Evolutionary conservation across 163 green algal genomes (phyloP).

Genomic region (Chlamydomonas reinhardtii): DNA sequence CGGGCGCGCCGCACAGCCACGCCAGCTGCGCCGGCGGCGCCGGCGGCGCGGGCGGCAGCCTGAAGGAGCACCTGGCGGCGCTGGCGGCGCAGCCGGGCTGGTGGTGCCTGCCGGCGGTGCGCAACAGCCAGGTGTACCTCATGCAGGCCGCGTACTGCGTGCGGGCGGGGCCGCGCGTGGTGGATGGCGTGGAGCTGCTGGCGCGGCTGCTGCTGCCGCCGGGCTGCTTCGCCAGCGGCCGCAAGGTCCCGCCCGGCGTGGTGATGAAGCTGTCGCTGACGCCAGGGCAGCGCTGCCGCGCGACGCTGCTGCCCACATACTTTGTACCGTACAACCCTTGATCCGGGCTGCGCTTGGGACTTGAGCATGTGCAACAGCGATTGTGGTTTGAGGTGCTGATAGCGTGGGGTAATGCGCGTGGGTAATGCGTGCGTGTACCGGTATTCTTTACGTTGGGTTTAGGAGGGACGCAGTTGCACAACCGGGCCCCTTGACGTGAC

Average conservation of each 20-base stretch:
- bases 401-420: too few species aligned
- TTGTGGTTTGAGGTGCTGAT: too few species aligned
- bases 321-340: conserved; percentile 58
- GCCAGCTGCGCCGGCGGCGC: not conserved
- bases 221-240: conserved; percentile 8
- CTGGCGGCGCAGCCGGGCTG: conserved; percentile 85
- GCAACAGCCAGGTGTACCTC: conserved; percentile 80
- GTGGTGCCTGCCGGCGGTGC: conserved; percentile 92
- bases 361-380: too few species aligned
- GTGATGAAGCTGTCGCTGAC: conserved; percentile 80
- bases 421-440: too few species aligned
- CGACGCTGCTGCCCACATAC: conserved; percentile 78
- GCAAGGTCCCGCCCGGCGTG: conserved; percentile 42
- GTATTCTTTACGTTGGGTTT: too few species aligned
- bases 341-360: too few species aligned
- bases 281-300: conserved; percentile 83
- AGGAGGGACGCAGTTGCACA: too few species aligned
- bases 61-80: conserved; percentile 67
- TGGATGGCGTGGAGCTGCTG: conserved; percentile 91
- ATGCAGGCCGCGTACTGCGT: conserved; percentile 70
- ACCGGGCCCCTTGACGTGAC: too few species aligned
- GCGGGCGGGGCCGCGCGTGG: conserved; percentile 73
- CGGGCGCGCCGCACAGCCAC: too few species aligned
- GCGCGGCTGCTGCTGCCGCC: conserved; percentile 75
- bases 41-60: not conserved